Conservation (phyloP, 805 yeast species). For the Myxozyma lipomycoides region DNA sequence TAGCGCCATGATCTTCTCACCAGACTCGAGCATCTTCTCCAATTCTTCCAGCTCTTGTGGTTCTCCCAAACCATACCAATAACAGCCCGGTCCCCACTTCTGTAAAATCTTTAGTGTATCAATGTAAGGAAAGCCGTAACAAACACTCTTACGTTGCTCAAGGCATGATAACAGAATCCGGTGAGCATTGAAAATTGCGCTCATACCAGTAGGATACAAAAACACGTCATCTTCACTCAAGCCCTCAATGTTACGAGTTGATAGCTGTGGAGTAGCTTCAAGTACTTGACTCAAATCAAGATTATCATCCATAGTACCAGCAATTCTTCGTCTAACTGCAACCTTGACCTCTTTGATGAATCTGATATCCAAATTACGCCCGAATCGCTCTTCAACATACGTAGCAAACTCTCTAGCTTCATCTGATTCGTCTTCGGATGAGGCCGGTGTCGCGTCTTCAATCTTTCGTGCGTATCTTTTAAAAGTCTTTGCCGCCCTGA, state of each 20-base stretch:
- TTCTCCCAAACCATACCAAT: constrained; percentile 82
- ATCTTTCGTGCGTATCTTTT: constrained; percentile 23
- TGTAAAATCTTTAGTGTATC: constrained; percentile 81
- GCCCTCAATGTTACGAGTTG: constrained; percentile 28
- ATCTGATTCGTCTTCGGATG: constrained; percentile 23
- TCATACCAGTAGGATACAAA: constrained; percentile 89
- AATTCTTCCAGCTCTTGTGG: constrained; percentile 58
- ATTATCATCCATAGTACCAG: constrained; percentile 53
- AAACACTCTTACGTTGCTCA: constrained; percentile 58
- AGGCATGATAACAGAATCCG: constrained; percentile 34
- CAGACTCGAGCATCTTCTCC: constrained; percentile 56
- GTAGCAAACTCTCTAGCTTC: constrained; percentile 24
- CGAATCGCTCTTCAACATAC: constrained; percentile 76
- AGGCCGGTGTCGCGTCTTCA: constrained; percentile 1
- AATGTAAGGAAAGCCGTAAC: constrained; percentile 95
- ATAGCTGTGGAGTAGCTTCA: constrained; percentile 16
- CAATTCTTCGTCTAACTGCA: constrained; percentile 70
- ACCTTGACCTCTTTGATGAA: constrained; percentile 71
- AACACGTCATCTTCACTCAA: constrained; percentile 65
- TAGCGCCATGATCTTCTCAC: constrained; percentile 67
- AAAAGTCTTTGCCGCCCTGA: constrained; percentile 18
- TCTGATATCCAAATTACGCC: constrained; percentile 77
- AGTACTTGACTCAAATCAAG: constrained; percentile 31
- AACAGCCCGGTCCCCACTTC: constrained; percentile 90
- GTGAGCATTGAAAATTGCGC: constrained; percentile 81